Evolutionary conservation across 1,139 yeast genomes (phyloP).

Genomic region (Pichia sp.): DNA sequence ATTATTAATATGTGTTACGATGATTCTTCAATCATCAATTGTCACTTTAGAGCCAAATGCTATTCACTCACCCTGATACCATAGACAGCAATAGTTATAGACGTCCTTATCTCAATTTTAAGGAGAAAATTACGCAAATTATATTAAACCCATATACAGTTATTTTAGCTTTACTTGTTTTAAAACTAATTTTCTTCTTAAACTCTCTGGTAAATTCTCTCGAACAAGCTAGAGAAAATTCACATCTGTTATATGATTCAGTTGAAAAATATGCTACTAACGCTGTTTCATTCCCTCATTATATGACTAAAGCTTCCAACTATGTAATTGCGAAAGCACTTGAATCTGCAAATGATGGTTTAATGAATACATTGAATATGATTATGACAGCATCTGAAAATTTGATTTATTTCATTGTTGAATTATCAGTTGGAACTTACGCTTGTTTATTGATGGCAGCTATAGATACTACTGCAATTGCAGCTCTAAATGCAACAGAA

Average conservation of each 20-base stretch:
- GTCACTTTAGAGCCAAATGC: too few relatives aligned
- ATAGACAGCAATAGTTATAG: conserved; percentile 11
- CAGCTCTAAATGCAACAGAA: conserved; percentile 69
- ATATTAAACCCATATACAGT: conserved; percentile 54
- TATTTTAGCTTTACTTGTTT: conserved; percentile 35
- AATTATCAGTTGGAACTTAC: conserved; percentile 75
- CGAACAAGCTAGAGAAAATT: conserved; percentile 30
- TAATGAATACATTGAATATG: conserved; percentile 35
- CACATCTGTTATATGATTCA: conserved; percentile 37
- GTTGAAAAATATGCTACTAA: conserved; percentile 40
- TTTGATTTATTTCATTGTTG: conserved; percentile 57
- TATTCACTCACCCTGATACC: conserved; percentile 9
- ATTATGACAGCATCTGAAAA: conserved; percentile 51
- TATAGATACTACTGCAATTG: conserved; percentile 62
- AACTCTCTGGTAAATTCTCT: conserved; percentile 36
- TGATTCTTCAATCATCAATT: too few relatives aligned
- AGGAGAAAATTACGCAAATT: conserved; percentile 48
- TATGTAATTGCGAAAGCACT: conserved; percentile 40
- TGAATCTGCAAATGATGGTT: conserved; percentile 39
- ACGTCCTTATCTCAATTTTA: conserved; percentile 34
- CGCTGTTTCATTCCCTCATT: conserved; percentile 46
- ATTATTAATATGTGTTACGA: too few relatives aligned
- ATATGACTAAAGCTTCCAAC: conserved; percentile 49
- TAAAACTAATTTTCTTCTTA: conserved; percentile 46
- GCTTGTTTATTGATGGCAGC: conserved; percentile 74